These are phyloP conservation scores for Rhexocercosporidium sp. DNA, from an alignment of 2,329 filamentous ascomycete species.

Conservation along the genomic window DNA sequence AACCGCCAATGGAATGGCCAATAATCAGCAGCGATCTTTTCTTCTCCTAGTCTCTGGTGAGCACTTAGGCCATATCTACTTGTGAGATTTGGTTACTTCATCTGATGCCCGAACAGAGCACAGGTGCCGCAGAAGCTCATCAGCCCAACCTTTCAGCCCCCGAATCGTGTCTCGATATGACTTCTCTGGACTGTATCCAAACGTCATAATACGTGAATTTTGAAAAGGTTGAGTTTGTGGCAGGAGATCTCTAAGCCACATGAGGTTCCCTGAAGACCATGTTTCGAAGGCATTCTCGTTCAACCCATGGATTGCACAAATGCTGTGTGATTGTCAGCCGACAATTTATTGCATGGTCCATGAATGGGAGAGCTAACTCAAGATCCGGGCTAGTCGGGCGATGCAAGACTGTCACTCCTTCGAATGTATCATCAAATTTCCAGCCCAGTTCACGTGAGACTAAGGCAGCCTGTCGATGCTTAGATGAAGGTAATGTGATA, in stretches of 20 bases:
- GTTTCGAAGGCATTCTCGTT: slow-evolving; percentile 10
- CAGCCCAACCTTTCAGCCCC: background rate
- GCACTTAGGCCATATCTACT: too few species aligned
- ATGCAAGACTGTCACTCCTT: background rate
- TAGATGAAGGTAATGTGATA: background rate
- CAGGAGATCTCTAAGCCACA: slow-evolving; percentile 13
- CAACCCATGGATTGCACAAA: slow-evolving; percentile 2
- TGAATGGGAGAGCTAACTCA: background rate
- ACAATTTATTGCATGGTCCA: background rate
- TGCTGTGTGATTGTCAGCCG: background rate
- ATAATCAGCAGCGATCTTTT: background rate
- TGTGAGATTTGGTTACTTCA: background rate
- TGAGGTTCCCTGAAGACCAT: background rate
- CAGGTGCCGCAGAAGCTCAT: background rate
- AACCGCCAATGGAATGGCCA: slow-evolving; percentile 4
- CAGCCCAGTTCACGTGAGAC: background rate
- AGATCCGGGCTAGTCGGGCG: background rate
- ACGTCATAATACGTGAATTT: slow-evolving; percentile 4
- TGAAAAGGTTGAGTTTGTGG: background rate
- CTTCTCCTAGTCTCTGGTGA: background rate
- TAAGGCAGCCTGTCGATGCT: background rate
- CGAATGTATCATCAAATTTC: background rate
- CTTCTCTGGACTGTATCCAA: background rate
- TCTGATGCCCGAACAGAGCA: background rate
- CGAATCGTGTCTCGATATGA: background rate